Percentiles rank a stretch among this genome's conserved stretches.
phyloP scores from a whole-genome alignment of 176 grass and related monocot species.

The Avena insularis region DNA sequence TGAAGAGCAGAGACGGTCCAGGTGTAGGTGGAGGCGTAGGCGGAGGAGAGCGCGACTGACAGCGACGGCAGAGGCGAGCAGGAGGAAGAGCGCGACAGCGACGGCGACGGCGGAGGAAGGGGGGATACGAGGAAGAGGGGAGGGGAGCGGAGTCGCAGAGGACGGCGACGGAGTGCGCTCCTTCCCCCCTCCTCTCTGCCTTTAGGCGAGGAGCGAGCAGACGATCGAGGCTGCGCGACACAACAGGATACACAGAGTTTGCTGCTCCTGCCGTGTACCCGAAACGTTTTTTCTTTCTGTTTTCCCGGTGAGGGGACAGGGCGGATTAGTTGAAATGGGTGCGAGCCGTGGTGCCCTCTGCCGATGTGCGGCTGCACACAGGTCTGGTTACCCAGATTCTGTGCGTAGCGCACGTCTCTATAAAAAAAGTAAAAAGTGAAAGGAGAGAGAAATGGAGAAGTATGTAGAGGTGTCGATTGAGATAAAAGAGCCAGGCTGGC shows the following conservation, averaged over 20 bases:
- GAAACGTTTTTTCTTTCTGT: neutral
- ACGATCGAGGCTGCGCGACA: too few relatives aligned
- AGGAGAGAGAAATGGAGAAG: neutral
- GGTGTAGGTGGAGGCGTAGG: neutral
- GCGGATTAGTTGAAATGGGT: neutral
- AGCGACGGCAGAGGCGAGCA: neutral
- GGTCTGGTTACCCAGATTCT: neutral
- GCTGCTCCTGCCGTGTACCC: neutral
- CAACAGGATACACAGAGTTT: neutral
- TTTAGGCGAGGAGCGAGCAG: too few relatives aligned
- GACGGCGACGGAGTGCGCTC: too few relatives aligned
- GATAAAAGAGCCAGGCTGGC: neutral
- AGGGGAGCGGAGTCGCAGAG: too few relatives aligned
- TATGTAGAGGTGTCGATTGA: fast-evolving
- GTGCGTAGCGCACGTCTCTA: neutral
- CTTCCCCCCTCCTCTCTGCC: too few relatives aligned
- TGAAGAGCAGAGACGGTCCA: neutral
- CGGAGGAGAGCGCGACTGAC: neutral
- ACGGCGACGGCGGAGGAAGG: too few relatives aligned
- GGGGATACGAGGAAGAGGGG: neutral
- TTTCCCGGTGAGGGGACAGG: neutral
- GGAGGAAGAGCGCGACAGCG: neutral
- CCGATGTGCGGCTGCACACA: neutral
- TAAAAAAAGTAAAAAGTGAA: fast-evolving
- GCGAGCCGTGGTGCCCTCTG: neutral